Evolutionary conservation across 2,329 filamentous ascomycete species (phyloP), one percentile per base, ranked within the genome.

Genomic region (Colletotrichum filicis): DNA sequence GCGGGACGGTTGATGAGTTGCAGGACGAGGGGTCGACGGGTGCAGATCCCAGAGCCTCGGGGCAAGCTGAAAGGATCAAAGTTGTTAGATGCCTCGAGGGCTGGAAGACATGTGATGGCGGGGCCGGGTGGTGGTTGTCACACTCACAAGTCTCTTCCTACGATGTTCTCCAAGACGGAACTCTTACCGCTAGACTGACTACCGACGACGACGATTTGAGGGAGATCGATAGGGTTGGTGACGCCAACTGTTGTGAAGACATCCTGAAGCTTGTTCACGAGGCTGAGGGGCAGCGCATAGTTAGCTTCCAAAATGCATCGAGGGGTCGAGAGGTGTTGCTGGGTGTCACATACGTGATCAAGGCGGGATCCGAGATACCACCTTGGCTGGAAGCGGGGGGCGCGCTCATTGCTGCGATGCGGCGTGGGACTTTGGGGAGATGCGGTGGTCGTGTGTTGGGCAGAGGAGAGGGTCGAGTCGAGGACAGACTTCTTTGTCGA

Each of bases 101-200:
- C 2, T 14, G 49, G 46, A 49, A 62, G 42, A 67, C 71, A 67
- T 69, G 74, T 70, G 61, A 74, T 68, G 71, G 76, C 49, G 76
- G 72, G 49, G 16, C 57, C 57, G 61, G 57, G 46, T 62, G 53
- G 49, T 28, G 62, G 64, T 55, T 71, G 68, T 73, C 69, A 73
- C 74, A 89, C 94, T 87, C 89, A 98, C 96, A 99, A 99, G 86
- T 99, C 97, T 88, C 97, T 91, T 73, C 97, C 97, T 71, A 99
- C 97, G 80, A 99, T 99, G 82, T 99, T 99, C 85, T 99, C 97
- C 80, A 99, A 86, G 78, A 99, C 97, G 22, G 97, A 99, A 89
- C 95, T 98, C 92, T 99, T 99, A 86, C 97, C 97, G 84, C 96
- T 98, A 24, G 97, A 99, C 87, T 99, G 97, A 84, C 95, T 98